Evolutionary conservation across 495 filamentous ascomycete genomes (phyloP).

Genomic region (Aspergillus taichungensis): DNA sequence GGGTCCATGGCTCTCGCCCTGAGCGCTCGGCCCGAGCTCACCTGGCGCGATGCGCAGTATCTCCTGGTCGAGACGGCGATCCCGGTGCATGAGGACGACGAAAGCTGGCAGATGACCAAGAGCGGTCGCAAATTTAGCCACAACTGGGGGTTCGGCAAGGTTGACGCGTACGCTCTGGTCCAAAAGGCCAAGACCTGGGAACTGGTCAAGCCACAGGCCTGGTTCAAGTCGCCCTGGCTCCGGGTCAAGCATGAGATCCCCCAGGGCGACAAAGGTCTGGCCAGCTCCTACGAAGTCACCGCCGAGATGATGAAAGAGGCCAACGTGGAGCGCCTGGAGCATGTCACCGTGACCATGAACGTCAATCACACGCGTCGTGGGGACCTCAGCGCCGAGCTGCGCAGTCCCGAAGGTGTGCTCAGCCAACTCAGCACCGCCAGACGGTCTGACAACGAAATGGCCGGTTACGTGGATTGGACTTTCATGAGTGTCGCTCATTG

Average conservation of each 20-base stretch:
- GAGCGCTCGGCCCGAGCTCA: constrained; percentile 74
- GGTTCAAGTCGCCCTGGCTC: constrained; percentile 89
- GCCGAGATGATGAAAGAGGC: constrained; percentile 64
- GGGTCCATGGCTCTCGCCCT: constrained; percentile 92
- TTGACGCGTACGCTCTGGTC: constrained; percentile 80
- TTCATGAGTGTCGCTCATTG: constrained; percentile 98
- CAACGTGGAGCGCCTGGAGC: constrained; percentile 79
- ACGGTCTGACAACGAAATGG: constrained; percentile 47
- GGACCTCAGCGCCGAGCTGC: constrained; percentile 86
- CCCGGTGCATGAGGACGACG: constrained; percentile 64
- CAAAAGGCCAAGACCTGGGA: constrained; percentile 79
- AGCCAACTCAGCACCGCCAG: constrained; percentile 76
- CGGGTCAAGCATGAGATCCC: constrained; percentile 81
- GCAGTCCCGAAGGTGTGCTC: constrained; percentile 71
- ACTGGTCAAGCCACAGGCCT: constrained; percentile 91
- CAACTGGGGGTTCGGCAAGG: constrained; percentile 88
- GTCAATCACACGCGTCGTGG: constrained; percentile 76
- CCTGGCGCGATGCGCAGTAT: constrained; percentile 93
- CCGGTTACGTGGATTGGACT: constrained; percentile 93
- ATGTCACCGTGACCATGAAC: constrained; percentile 98
- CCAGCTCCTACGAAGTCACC: constrained; percentile 70
- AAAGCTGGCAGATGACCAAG: constrained; percentile 70
- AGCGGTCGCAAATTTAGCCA: constrained; percentile 86
- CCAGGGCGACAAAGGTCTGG: constrained; percentile 72
- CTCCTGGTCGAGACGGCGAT: constrained; percentile 78